These are phyloP conservation scores for Penstemon davidsonii DNA, from an alignment of 257 asterid genomes.

Conservation along the genomic window DNA sequence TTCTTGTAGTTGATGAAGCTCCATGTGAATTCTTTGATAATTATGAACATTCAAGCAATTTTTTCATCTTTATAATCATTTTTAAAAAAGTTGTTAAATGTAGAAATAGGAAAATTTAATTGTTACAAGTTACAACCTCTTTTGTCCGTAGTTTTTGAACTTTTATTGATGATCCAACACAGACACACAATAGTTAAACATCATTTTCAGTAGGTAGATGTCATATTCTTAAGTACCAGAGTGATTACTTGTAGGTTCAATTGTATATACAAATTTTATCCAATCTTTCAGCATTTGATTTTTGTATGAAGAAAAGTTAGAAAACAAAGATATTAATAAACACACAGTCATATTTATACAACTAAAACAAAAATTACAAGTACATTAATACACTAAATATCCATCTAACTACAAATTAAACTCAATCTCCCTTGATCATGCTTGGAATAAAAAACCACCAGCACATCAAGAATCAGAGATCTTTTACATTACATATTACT, in stretches of 20 bases:
- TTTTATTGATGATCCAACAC: too few species aligned
- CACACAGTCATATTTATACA: not conserved
- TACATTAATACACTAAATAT: conserved; percentile 20
- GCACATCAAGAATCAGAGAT: conserved; percentile 44
- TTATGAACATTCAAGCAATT: conserved; percentile 18
- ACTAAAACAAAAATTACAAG: conserved; percentile 17
- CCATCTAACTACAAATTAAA: conserved; percentile 16
- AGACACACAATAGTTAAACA: too few species aligned
- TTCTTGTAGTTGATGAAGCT: conserved; percentile 3
- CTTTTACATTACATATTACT: conserved; percentile 23
- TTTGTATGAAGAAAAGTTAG: too few species aligned
- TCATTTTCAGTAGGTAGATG: too few species aligned
- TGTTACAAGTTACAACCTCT: too few species aligned
- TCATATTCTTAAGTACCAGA: too few species aligned
- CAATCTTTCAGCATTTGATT: too few species aligned
- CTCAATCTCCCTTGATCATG: conserved; percentile 39
- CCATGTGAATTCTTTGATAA: conserved; percentile 17
- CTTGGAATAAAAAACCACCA: conserved; percentile 67
- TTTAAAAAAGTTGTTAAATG: too few species aligned
- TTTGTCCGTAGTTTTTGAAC: too few species aligned
- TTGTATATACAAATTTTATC: too few species aligned
- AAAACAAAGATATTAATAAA: not conserved
- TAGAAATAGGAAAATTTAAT: too few species aligned
- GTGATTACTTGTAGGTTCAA: too few species aligned
- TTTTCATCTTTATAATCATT: not conserved